phyloP scores from a whole-genome alignment of 164 flowering plant genomes.

The Macadamia integrifolia region DNA sequence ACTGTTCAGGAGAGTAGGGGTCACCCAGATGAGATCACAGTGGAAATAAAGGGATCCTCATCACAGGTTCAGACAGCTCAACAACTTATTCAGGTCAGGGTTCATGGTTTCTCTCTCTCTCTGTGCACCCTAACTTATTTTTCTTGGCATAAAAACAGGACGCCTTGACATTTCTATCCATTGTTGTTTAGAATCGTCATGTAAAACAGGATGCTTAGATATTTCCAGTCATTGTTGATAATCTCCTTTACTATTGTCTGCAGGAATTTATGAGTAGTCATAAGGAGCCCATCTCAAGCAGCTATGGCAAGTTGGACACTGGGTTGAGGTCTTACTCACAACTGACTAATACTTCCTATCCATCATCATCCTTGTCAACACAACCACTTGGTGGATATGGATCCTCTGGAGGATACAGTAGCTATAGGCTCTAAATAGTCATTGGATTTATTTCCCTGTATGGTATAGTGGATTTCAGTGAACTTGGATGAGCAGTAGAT shows the following conservation, averaged over 20 bases:
- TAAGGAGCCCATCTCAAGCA: constrained; percentile 42
- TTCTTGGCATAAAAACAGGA: not conserved
- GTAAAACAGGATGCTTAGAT: too few relatives aligned
- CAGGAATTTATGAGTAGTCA: constrained; percentile 60
- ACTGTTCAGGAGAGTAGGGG: constrained; percentile 85
- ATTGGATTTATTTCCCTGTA: not conserved
- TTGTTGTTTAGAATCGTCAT: not conserved
- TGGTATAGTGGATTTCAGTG: too few relatives aligned
- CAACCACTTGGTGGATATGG: constrained; percentile 53
- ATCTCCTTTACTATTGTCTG: not conserved
- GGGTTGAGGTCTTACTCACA: constrained; percentile 56
- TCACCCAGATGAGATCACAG: constrained; percentile 77
- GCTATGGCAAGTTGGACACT: constrained; percentile 43
- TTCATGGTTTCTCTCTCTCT: not conserved
- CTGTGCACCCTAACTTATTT: not conserved
- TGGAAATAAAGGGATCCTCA: constrained; percentile 83
- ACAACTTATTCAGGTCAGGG: constrained; percentile 73
- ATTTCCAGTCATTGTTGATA: too few relatives aligned
- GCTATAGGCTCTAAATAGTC: constrained; percentile 44
- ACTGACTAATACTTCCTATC: constrained; percentile 30
- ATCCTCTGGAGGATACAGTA: constrained; percentile 55
- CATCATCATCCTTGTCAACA: constrained; percentile 43
- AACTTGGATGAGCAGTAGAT: too few relatives aligned
- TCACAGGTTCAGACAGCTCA: constrained; percentile 90
- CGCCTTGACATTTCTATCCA: not conserved